Base-by-base conservation (phyloP, 1,284 basidiomycete species). In the Cryptococcus wingfieldii region DNA sequence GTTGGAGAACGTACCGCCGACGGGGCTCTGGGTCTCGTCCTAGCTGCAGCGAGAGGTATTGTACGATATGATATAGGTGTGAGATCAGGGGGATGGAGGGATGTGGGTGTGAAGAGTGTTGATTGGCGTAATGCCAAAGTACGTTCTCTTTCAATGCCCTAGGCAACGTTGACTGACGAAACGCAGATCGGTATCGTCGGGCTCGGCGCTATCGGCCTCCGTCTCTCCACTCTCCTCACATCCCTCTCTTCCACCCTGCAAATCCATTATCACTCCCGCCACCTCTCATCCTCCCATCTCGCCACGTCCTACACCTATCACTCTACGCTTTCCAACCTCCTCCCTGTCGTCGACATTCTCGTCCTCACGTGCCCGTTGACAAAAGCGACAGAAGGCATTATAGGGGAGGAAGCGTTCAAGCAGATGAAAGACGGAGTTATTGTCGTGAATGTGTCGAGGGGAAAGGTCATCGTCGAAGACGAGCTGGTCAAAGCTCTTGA, bases 1-100 rank as follows among this genome's bases (percentile, higher is more conserved):
- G 68, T 73, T 14, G 67, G 69, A 0, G 50, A 55, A 19, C 53
- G 67, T 1, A 73, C 71, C 12, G 71, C 71, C 2, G 69, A 73
- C 47, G 64, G 66, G 6, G 65, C 68, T 5, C 43, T 67, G 12
- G 57, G 57, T 31, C 56, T 73, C 43, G 64, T 67, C 18, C 58
- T 73, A 1, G 53, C 55, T 5, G 62, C 61, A 7, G 62, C 66
- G 53, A 52, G 66, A 25, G 66, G 65, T 0, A 19, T 66, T 16
- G 62, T 59, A 0, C 42, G 50, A 55, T 55, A 12, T n/a, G 39
- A 44, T 41, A 25, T 45, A 0, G 41, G 46, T 54, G 47, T 49
- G 10, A 19, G 19, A 34, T 25, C 47, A 8, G 64, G 66, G 5
- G 59, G 57, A 37, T 68, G 62, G 59, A 38, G 58, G 25, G 55